A percentile compares a stretch with the other conserved stretches of the same genome.
phyloP scores from a whole-genome alignment of 2,329 filamentous ascomycete species.

The Neospermospora avenae region DNA sequence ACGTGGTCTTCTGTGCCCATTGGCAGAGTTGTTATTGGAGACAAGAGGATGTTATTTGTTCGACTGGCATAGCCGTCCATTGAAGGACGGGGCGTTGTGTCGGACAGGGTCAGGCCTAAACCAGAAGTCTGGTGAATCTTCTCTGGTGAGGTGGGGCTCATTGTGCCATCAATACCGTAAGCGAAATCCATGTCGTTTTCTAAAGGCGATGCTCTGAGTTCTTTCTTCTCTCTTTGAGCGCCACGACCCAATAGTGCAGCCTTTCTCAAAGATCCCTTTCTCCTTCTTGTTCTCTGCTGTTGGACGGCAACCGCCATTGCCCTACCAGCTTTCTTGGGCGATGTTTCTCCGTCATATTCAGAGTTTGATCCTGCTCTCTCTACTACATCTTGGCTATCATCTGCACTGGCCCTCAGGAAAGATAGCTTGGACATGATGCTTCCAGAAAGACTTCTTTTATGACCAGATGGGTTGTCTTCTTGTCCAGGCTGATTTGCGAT shows the following conservation, averaged over 20 bases:
- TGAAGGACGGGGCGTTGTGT: conserved; percentile 45
- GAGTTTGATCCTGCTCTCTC: conserved; percentile 28
- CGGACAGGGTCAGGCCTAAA: conserved; percentile 47
- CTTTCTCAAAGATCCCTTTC: conserved; percentile 83
- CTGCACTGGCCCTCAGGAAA: conserved; percentile 55
- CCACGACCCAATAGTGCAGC: conserved; percentile 78
- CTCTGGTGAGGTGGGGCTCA: conserved; percentile 29
- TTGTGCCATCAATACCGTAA: conserved; percentile 21
- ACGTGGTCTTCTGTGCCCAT: conserved; percentile 31
- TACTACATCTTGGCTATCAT: conserved; percentile 35
- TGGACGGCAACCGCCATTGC: conserved; percentile 38
- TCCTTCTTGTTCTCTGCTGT: conserved; percentile 58
- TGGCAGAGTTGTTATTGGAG: conserved; percentile 33
- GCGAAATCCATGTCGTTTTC: conserved; percentile 31
- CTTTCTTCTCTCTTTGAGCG: conserved; percentile 57
- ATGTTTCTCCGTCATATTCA: conserved; percentile 32
- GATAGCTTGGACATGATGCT: conserved; percentile 67
- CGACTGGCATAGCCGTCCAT: conserved; percentile 45
- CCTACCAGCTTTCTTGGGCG: conserved; percentile 31
- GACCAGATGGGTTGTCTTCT: conserved; percentile 41
- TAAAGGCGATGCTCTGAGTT: conserved; percentile 40
- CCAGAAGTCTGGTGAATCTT: conserved; percentile 23
- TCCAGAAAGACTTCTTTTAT: conserved; percentile 40
- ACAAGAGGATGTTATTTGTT: conserved; percentile 24
- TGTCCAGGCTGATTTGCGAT: background rate